Evolutionary conservation across 1,139 yeast genomes (phyloP), one percentile per base, ranked within the genome.

Genomic region (Kodamaea suecica): DNA sequence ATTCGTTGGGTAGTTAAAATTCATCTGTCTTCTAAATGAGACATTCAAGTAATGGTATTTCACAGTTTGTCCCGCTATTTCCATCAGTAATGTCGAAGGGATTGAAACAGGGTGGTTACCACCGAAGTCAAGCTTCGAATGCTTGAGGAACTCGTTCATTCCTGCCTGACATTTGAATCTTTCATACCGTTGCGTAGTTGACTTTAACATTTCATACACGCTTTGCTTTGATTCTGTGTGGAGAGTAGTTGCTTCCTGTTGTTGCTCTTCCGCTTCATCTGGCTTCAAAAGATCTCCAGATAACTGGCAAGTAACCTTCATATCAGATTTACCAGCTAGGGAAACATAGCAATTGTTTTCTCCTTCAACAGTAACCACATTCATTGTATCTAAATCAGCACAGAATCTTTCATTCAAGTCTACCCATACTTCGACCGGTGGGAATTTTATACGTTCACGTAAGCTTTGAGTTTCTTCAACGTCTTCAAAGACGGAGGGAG

Each of bases 381-480:
- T 59, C 36, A 74, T 50, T 5, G 73, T 57, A 20, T 63, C 66
- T 31, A 63, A 41, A 34, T 69, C 71, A 1, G 75, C 66, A n/a
- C 45, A 55, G 13, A 61, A 62, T 16, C 53, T 49, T 7, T 58
- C 61, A 40, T 66, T 64, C 34, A 75, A 52, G 30, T 69, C 73
- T 35, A 72, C 56, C 76, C 80, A 74, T 33, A 78, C 56, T 48
- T 78, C 83, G 3, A 78, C 57, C 0, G 80, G 76, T 0, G 83
- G 82, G 36, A 64, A 64, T 33, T 57, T 50, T 37, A 53, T 48
- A 30, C 50, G 44, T 7, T 44, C 45, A 8, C 20, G 17, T 17
- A 32, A 27, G 11, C 13, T 9, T 30, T 50, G 47, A 10, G 44
- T 44, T n/a, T 44, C 44, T n/a, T 42, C 41, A 14, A 40, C 35